Base-by-base conservation (phyloP, 345 rosid species). In the Sonneratia alba region DNA sequence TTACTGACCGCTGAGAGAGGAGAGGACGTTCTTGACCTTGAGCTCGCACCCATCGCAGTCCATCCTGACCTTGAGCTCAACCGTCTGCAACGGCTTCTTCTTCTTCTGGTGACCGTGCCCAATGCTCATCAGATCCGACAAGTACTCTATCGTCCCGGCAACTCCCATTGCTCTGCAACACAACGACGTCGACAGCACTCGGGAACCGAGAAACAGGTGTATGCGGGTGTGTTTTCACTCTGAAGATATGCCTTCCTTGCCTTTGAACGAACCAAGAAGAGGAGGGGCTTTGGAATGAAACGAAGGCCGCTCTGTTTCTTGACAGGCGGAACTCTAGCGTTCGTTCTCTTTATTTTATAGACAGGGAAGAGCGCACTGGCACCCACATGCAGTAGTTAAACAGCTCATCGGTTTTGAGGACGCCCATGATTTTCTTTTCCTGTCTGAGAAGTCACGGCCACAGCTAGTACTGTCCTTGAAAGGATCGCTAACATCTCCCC, bases 41-140 rank as follows among this genome's bases (percentile, higher is more conserved):
- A 90, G 98, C 77, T 86, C 99, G 76, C 99, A 95, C 66, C 99
- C 99, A 87, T 92, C 99, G 81, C 99, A 95, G 73, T 95, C 99
- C 97, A 95, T 95, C 74, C 91, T 87, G 67, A 95, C 90, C 84
- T 95, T 95, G 34, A 95, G 89, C 77, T 95, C 99, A 24, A 92
- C 94, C 0, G 92, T 90, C 74, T 90, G 99, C 62, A 84, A 71
- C 56, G 85, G 97, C 80, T 87, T 87, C 87, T 65, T 77, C 85
- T 36, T 79, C 85, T 77, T 86, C 88, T 84, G 81, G 77, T 83
- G 77, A 32, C 86, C 83, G 75, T 87, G 84, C 68, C 85, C 79
- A 67, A 76, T 62, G 76, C 86, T 80, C 83, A 92, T 75, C 79
- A 95, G 74, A 76, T 90, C 89, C 73, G 97, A 95, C 68, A 95